Base-by-base conservation (phyloP, 306 rosid species). In the Neltuma alba region DNA sequence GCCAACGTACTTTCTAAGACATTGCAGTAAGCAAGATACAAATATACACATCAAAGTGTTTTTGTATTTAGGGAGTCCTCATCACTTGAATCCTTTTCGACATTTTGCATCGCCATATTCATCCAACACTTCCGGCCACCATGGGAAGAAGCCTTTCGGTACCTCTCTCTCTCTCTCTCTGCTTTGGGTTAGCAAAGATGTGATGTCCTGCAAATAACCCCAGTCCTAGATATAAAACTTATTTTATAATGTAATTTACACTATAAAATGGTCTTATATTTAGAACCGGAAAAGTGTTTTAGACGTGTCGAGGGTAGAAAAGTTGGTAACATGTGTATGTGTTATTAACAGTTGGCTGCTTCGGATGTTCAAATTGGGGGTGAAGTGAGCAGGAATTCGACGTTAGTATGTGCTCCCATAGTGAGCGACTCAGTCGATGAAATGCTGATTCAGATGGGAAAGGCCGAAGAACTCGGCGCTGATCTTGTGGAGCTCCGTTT, bases 401-500 rank as follows among this genome's bases (percentile, higher is more conserved):
- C 90, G 18, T 77, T 78, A 3, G 71, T 90, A 20, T 90, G 93
- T 54, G 93, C 82, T 27, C 86, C 92, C 8, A 50, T 81, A 33
- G 63, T 86, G 88, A 88, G 82, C 38, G 83, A 81, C 11, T 81
- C 89, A 3, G 80, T 85, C 30, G 82, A 81, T 64, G 70, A 79
- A 74, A 89, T 87, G 91, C 44, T 87, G 76, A 36, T 45, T 52
- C 89, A 81, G 76, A 72, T 86, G 85, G 11, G 33, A 18, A 86
- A 79, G 80, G 91, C 91, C 6, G 85, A 83, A 60, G 82, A 77
- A 50, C 45, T 82, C 54, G 91, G 89, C 16, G 91, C 93, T 52
- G 91, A 87, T 70, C 34, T 89, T 1, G 86, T 87, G 25, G 93
- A 87, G 85, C 44, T 89, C 31, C 88, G 93, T 13, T 50, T 89